phyloP scores from a whole-genome alignment of 2,329 filamentous ascomycete species.

The Epichloe bromicola region DNA sequence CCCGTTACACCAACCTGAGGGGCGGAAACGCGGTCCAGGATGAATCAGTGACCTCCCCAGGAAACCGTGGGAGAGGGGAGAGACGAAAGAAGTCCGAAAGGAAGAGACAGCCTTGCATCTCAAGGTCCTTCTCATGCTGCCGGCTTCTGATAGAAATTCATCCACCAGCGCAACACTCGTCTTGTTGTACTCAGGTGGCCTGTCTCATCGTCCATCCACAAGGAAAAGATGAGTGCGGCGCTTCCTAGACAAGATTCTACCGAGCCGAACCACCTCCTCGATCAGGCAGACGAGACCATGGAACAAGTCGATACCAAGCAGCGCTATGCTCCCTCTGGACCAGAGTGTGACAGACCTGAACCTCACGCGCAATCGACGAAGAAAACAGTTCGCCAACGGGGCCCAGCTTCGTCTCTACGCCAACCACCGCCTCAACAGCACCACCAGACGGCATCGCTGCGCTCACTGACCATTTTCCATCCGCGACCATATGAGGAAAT shows the following conservation, averaged over 20 bases:
- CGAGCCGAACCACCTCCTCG: slow-evolving; percentile 2
- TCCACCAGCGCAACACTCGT: background rate
- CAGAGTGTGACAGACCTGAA: background rate
- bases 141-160: background rate
- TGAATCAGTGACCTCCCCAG: too few relatives aligned
- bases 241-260: slow-evolving; percentile 3
- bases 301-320: background rate
- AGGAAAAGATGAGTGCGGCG: background rate
- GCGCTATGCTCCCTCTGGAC: background rate
- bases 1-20: background rate
- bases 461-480: slow-evolving; percentile 15
- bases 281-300: background rate
- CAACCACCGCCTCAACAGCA: background rate
- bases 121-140: background rate
- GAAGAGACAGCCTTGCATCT: too few relatives aligned
- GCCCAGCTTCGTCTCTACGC: background rate
- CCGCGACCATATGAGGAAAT: slow-evolving; percentile 29
- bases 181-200: background rate
- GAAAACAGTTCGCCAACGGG: background rate
- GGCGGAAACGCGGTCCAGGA: background rate
- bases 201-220: background rate
- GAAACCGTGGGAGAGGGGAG: too few relatives aligned
- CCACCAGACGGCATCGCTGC: background rate
- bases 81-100: too few relatives aligned
- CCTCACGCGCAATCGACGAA: background rate